Conservation (phyloP, 805 yeast species). For the Clavispora fructus region DNA sequence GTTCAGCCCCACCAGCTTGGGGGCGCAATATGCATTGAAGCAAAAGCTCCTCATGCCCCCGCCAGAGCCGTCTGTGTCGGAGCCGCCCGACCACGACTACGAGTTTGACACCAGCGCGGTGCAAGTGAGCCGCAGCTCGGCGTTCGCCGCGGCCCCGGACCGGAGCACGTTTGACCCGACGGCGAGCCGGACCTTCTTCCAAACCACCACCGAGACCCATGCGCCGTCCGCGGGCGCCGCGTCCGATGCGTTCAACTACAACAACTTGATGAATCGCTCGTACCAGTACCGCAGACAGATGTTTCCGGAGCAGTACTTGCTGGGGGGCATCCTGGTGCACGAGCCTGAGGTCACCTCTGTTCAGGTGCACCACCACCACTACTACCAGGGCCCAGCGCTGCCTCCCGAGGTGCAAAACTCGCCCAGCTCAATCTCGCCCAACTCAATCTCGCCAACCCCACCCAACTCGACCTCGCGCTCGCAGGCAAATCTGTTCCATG, state of each 20-base stretch:
- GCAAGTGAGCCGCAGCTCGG: neutral
- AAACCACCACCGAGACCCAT: no score
- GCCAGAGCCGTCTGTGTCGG: conserved; percentile 19
- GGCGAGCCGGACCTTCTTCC: neutral
- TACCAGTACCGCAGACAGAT: conserved; percentile 12
- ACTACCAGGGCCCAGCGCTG: conserved; percentile 26
- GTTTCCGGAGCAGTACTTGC: neutral
- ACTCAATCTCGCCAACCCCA: no score
- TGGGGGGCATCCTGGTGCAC: neutral
- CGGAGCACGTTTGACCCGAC: neutral
- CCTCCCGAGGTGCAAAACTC: no score
- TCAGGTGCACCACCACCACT: conserved; percentile 45
- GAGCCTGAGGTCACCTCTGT: conserved; percentile 5
- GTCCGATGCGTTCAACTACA: neutral
- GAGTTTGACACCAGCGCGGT: conserved; percentile 22
- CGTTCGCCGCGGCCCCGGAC: neutral
- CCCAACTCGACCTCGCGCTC: no score
- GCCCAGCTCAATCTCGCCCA: no score
- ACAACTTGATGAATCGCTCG: conserved; percentile 9
- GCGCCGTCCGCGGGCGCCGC: no score
- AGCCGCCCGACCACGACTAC: conserved; percentile 13
- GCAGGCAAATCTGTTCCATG: no score
- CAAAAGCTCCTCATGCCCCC: conserved; percentile 28
- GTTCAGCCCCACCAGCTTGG: conserved; percentile 36
- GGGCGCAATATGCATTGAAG: conserved; percentile 35